Percentiles rank a stretch among this genome's conserved stretches.
These are phyloP conservation scores for Torrubiella hemipterigena DNA, from an alignment of 2,329 filamentous ascomycete genomes.

Conservation along the genomic window DNA sequence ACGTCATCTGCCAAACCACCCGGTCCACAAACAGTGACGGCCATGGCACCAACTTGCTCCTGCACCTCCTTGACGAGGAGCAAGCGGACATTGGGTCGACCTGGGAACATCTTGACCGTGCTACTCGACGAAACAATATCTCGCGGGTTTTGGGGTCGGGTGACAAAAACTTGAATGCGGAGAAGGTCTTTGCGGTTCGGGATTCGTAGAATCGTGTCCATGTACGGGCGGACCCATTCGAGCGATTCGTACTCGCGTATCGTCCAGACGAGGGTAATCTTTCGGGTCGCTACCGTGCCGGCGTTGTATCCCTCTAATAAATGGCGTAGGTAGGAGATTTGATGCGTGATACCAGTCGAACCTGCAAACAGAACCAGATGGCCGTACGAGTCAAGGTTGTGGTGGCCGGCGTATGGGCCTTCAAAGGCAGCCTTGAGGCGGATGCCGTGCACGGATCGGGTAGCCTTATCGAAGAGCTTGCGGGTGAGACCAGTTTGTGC, in stretches of 20 bases:
- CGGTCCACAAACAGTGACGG: conserved; percentile 69
- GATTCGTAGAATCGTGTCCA: conserved; percentile 63
- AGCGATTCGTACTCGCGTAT: conserved; percentile 81
- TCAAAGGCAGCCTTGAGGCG: conserved; percentile 66
- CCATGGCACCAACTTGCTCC: conserved; percentile 78
- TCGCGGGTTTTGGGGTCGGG: conserved; percentile 70
- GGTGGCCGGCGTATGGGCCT: conserved; percentile 77
- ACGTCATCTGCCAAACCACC: conserved; percentile 68
- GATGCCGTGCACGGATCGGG: conserved; percentile 39
- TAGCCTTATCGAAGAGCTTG: conserved; percentile 61
- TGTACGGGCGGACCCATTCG: conserved; percentile 88
- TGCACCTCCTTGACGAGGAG: conserved; percentile 74
- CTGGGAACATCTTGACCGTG: conserved; percentile 85
- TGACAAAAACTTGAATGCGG: conserved; percentile 81
- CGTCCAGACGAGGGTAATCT: conserved; percentile 81
- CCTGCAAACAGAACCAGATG: conserved; percentile 85
- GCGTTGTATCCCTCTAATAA: conserved; percentile 57
- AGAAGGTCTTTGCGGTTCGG: conserved; percentile 72
- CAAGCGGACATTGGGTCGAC: conserved; percentile 70
- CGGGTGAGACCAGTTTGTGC: conserved; percentile 83
- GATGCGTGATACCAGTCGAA: conserved; percentile 90
- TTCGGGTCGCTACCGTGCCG: conserved; percentile 66
- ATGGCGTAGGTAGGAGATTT: conserved; percentile 76
- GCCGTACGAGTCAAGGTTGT: conserved; percentile 83
- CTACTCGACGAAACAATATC: conserved; percentile 66